A percentile compares a stretch with the other conserved stretches of the same genome.
phyloP scores from a whole-genome alignment of 2,329 filamentous ascomycete genomes.

The Beauveria varroae region DNA sequence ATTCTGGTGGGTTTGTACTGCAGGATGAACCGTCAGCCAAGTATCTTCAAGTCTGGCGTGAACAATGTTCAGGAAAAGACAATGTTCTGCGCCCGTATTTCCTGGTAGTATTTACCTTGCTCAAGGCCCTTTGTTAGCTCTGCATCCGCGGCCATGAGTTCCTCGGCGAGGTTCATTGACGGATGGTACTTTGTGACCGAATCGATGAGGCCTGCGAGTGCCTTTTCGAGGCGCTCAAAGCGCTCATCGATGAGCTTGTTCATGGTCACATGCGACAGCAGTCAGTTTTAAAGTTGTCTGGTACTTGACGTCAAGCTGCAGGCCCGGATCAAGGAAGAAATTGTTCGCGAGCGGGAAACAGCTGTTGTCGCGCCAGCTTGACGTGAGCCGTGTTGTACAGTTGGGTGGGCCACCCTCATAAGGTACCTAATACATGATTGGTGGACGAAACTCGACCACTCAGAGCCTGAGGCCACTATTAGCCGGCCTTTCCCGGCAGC shows the following conservation, averaged over 20 bases:
- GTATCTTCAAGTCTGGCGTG: background rate
- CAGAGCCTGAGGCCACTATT: slow-evolving; percentile 11
- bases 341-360: background rate
- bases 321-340: background rate
- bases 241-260: slow-evolving; percentile 53
- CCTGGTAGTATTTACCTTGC: slow-evolving; percentile 39
- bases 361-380: background rate
- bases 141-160: slow-evolving; percentile 63
- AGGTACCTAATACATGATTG: slow-evolving; percentile 2
- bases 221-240: slow-evolving; percentile 60
- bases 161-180: slow-evolving; percentile 56
- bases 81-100: too few relatives aligned
- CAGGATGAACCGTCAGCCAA: background rate
- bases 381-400: background rate
- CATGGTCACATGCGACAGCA: slow-evolving; percentile 34
- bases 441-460: background rate
- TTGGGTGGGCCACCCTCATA: background rate
- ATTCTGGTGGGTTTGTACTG: slow-evolving; percentile 67
- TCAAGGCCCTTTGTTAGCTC: slow-evolving; percentile 59
- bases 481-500: slow-evolving; percentile 12
- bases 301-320: background rate
- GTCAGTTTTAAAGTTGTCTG: background rate
- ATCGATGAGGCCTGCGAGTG: slow-evolving; percentile 63
- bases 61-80: too few relatives aligned
- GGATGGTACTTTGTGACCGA: slow-evolving; percentile 80